Base-by-base conservation (phyloP, 352 stramenopile genomes). In the Phytophthora hibernalis region DNA sequence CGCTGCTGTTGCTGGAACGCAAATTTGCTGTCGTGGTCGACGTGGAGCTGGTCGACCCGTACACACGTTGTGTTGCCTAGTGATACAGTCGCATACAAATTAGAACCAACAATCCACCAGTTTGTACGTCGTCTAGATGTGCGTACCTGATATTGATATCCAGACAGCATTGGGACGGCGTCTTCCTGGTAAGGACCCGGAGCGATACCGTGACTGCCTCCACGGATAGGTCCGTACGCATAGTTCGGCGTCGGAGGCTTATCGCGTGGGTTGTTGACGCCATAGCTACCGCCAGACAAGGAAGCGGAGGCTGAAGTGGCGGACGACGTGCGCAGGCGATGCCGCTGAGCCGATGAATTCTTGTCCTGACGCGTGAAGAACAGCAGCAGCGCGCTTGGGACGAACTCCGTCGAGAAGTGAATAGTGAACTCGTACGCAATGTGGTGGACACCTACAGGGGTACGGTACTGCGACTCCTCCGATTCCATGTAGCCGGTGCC, bases 341-440 rank as follows among this genome's bases (percentile, higher is more conserved):
- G 63, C 5, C 70, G 64, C 21, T 74, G 55, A 6, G 55, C 31
- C 8, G 59, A 62, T n/a, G 59, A 48, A 11, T 70, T 65, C 28
- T 74, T 68, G 33, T 79, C 67, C 31, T 82, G 76, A 51, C 83
- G 83, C 9, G 83, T 94, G 49, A 94, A 84, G 49, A 83, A 81
- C 22, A 92, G 65, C 21, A 94, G 68, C 47, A 94, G 56, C 24
- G 81, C 80, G 38, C 79, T 82, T 0, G 86, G 86, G 13, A 92
- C 53, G 56, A 94, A 92, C 65, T 94, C 86, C 15, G 83, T 92
- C 31, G 57, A 78, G 42, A 92, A 85, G 63, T 92, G 82, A 49
- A 92, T 79, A 22, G 65, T 61, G 31, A 94, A 91, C 60, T 94
- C 83, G 54, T 85, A 92, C 24, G 74, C 79, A 47, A 92, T 85